Percentiles rank a stretch among this genome's conserved stretches.
phyloP scores from a whole-genome alignment of 257 asterid genomes.

The Plantago ovata region DNA sequence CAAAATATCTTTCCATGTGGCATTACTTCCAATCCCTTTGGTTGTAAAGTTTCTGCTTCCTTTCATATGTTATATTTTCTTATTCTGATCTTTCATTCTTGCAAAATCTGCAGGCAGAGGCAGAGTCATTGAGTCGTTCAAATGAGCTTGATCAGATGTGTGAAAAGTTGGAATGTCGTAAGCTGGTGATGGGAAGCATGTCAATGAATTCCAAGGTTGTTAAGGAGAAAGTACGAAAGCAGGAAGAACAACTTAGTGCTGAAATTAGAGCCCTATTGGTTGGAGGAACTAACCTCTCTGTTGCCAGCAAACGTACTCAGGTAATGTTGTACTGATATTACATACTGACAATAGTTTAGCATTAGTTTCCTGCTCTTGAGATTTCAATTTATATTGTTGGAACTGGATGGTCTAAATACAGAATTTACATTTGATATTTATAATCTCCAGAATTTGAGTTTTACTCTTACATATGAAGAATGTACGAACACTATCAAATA shows the following conservation, averaged over 20 bases:
- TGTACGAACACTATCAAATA: too few relatives aligned
- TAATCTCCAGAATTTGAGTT: too few relatives aligned
- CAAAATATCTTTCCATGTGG: too few relatives aligned
- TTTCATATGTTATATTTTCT: constrained; percentile 1
- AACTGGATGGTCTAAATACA: not conserved
- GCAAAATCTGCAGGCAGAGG: constrained; percentile 55
- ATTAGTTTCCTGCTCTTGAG: not conserved
- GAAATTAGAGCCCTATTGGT: constrained; percentile 72
- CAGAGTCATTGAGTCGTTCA: constrained; percentile 62
- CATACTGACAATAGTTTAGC: constrained; percentile 10
- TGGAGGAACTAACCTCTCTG: constrained; percentile 86
- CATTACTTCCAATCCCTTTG: too few relatives aligned
- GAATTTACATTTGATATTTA: too few relatives aligned
- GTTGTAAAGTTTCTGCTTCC: not conserved
- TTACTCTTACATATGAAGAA: too few relatives aligned
- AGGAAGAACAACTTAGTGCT: constrained; percentile 80
- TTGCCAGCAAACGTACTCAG: constrained; percentile 72
- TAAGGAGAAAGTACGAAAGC: constrained; percentile 75
- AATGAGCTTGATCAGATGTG: constrained; percentile 84
- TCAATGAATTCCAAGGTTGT: constrained; percentile 81
- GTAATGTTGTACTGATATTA: constrained; percentile 32
- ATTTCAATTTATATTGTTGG: constrained; percentile 9
- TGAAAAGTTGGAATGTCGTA: constrained; percentile 69
- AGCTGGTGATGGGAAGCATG: constrained; percentile 94
- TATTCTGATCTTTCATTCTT: constrained; percentile 11